These are phyloP conservation scores for Epichloe hybrida DNA, from an alignment of 2,329 filamentous ascomycete genomes.

Conservation along the genomic window DNA sequence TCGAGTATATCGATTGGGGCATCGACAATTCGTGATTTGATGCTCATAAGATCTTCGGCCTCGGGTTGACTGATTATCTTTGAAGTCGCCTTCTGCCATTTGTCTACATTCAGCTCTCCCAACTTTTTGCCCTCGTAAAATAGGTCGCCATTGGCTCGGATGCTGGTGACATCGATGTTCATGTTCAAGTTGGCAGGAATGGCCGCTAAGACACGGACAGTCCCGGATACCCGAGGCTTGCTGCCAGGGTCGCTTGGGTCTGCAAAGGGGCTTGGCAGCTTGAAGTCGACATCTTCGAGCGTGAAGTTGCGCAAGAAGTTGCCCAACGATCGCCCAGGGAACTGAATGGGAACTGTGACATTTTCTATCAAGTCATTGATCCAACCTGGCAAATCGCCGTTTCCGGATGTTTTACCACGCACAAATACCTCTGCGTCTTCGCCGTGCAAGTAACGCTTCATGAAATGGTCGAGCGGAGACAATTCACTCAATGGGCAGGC, in stretches of 20 bases:
- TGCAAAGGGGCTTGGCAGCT: slow-evolving; percentile 66
- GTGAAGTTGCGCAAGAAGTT: slow-evolving; percentile 80
- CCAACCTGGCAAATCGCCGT: slow-evolving; percentile 64
- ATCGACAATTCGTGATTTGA: slow-evolving; percentile 63
- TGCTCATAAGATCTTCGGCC: slow-evolving; percentile 50
- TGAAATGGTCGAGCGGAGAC: slow-evolving; percentile 72
- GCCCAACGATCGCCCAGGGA: slow-evolving; percentile 71
- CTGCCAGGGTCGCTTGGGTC: slow-evolving; percentile 60
- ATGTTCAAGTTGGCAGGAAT: slow-evolving; percentile 83
- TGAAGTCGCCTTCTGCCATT: slow-evolving; percentile 80
- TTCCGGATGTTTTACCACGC: slow-evolving; percentile 57
- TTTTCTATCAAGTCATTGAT: slow-evolving; percentile 66
- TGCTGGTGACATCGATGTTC: slow-evolving; percentile 59
- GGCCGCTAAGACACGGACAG: slow-evolving; percentile 63
- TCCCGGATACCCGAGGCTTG: slow-evolving; percentile 69
- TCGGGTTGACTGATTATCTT: slow-evolving; percentile 46
- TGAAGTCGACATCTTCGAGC: slow-evolving; percentile 73
- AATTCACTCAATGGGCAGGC: slow-evolving; percentile 63
- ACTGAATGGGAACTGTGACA: slow-evolving; percentile 70
- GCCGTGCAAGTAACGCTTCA: slow-evolving; percentile 72
- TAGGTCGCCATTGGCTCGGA: slow-evolving; percentile 68
- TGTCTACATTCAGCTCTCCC: slow-evolving; percentile 61
- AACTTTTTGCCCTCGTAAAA: slow-evolving; percentile 67
- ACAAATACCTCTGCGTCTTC: slow-evolving; percentile 69
- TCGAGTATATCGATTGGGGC: slow-evolving; percentile 76